A percentile compares a stretch with the other conserved stretches of the same genome.
Evolutionary conservation across 257 asterid species (phyloP).

Genomic region (Galeopsis tetrahit): DNA sequence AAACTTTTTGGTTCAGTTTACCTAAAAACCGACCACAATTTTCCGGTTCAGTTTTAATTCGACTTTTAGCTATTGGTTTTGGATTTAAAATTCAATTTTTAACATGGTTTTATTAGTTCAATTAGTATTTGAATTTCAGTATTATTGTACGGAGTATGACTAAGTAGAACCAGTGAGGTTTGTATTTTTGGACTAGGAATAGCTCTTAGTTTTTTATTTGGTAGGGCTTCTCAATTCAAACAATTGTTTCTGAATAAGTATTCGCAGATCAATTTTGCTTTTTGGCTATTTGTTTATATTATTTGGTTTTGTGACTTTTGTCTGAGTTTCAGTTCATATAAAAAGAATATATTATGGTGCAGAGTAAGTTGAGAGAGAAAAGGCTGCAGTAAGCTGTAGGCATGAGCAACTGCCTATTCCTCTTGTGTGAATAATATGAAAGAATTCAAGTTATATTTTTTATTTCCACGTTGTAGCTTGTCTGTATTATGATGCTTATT

Average conservation of each 20-base stretch:
- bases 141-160: too few species aligned
- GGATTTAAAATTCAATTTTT: too few species aligned
- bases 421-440: neutral
- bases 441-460: neutral
- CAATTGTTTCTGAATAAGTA: conserved; percentile 24
- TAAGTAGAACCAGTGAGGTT: neutral
- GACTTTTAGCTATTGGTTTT: too few species aligned
- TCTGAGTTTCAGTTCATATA: neutral
- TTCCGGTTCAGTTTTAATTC: too few species aligned
- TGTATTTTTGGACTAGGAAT: neutral
- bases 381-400: neutral
- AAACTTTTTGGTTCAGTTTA: too few species aligned
- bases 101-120: neutral
- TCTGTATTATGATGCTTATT: neutral
- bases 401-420: neutral
- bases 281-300: neutral
- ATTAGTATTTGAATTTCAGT: neutral
- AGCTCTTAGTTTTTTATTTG: neutral
- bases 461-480: neutral
- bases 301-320: neutral
- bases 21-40: too few species aligned
- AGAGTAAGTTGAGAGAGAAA: neutral
- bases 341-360: neutral
- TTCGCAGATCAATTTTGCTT: neutral
- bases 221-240: neutral